Evolutionary conservation across 495 filamentous ascomycete species (phyloP).

Genomic region (Hyaloscypha hepaticicola): DNA sequence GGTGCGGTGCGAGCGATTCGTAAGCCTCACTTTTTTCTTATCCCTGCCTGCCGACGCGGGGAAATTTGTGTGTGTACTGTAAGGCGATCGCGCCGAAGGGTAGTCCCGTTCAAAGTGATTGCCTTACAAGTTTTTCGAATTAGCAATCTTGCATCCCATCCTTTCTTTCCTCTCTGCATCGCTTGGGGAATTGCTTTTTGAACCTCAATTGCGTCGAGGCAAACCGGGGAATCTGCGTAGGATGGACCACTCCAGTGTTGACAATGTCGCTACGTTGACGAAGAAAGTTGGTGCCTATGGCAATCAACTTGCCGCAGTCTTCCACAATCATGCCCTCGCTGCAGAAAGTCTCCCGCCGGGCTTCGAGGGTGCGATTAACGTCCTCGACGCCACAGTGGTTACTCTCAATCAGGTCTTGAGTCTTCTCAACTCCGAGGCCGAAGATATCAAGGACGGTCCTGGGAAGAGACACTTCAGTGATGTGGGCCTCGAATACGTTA

Average conservation of each 20-base stretch:
- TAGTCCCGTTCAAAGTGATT: background rate
- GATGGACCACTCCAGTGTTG: background rate
- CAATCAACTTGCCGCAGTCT: conserved; percentile 13
- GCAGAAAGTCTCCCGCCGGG: background rate
- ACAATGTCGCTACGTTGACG: conserved; percentile 4
- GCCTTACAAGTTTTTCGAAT: background rate
- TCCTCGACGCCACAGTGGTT: conserved; percentile 19
- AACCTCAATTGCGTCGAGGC: background rate
- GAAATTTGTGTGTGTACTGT: too few species aligned
- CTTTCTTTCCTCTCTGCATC: background rate
- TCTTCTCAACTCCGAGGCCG: conserved; percentile 12
- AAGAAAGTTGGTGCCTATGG: conserved; percentile 17
- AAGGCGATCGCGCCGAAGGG: too few species aligned
- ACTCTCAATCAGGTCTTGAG: conserved; percentile 20
- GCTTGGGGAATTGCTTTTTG: background rate
- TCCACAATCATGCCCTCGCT: conserved; percentile 21
- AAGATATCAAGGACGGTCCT: background rate
- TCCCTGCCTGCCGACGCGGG: too few species aligned
- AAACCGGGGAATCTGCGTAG: background rate
- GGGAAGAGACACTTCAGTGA: conserved; percentile 17
- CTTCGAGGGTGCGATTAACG: conserved; percentile 18
- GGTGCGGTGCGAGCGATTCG: too few species aligned
- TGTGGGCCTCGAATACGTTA: conserved; percentile 23
- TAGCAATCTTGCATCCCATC: background rate
- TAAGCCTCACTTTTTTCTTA: background rate